Conservation (phyloP, 805 yeast genomes). For the Yarrowia porcina region DNA sequence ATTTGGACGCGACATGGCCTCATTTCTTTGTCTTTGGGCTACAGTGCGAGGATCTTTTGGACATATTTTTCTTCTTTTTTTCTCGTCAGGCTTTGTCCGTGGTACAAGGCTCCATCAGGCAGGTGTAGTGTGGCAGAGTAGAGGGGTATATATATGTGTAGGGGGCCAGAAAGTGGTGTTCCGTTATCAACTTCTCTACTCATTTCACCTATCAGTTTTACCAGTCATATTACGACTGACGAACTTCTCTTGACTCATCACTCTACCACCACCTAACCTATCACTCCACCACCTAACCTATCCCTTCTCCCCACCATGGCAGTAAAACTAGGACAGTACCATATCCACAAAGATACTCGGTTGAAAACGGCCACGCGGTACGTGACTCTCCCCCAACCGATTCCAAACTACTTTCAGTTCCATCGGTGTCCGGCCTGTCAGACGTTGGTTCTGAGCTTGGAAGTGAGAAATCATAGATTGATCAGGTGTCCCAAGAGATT, state of each 20-base stretch:
- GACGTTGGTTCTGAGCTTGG: not conserved
- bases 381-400: not conserved
- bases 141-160: not conserved
- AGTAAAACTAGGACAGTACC: not conserved
- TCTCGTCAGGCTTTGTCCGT: not conserved
- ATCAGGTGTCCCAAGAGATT: not conserved
- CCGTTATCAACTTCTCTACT: not conserved
- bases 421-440: not conserved
- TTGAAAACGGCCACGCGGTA: not conserved
- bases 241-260: no score
- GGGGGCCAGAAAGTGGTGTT: no score
- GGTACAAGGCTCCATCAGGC: not conserved
- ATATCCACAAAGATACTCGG: not conserved
- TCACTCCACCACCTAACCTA: not conserved
- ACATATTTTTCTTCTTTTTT: not conserved
- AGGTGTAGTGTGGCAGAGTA: not conserved
- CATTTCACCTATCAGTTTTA: no score
- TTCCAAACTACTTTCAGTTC: not conserved
- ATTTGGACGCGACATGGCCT: no score
- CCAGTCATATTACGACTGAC: no score
- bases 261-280: no score
- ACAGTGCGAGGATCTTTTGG: no score
- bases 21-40: no score
- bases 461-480: not conserved
- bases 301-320: not conserved